These are phyloP conservation scores for Cryptococcus amylolentus DNA, from an alignment of 1,284 basidiomycete genomes.

Conservation along the genomic window DNA sequence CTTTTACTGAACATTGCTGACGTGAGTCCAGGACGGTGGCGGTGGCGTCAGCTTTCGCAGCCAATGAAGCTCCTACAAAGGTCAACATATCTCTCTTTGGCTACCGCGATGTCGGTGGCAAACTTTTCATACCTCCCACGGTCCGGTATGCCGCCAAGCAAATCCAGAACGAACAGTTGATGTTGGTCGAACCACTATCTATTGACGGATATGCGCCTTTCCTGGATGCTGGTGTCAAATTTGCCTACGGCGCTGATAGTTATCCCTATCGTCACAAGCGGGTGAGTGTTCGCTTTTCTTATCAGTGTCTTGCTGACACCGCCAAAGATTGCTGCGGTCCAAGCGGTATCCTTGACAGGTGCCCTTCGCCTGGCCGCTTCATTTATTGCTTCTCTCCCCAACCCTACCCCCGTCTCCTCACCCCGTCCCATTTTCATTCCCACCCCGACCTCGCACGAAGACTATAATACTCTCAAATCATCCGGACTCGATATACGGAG, in stretches of 20 bases:
- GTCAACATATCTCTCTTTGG: conserved; percentile 90
- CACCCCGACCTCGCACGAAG: conserved; percentile 40
- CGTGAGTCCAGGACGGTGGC: conserved; percentile 20
- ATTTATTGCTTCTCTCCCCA: conserved; percentile 72
- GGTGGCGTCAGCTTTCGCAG: conserved; percentile 67
- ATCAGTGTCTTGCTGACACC: not conserved
- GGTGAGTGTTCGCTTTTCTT: conserved; percentile 15
- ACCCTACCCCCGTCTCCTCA: conserved; percentile 16
- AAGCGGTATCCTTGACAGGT: conserved; percentile 93
- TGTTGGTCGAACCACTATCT: conserved; percentile 33
- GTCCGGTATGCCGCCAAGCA: conserved; percentile 68
- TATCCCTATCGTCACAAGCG: conserved; percentile 64
- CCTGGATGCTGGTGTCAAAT: conserved; percentile 35
- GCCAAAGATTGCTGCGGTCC: conserved; percentile 54
- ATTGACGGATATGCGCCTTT: conserved; percentile 45
- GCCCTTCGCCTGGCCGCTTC: conserved; percentile 88
- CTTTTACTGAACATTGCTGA: not conserved
- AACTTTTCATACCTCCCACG: conserved; percentile 88
- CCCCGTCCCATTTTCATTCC: conserved; percentile 29
- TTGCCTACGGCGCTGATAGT: conserved; percentile 56
- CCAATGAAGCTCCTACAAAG: conserved; percentile 74
- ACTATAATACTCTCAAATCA: conserved; percentile 35
- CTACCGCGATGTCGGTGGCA: conserved; percentile 78
- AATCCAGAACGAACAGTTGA: conserved; percentile 27
- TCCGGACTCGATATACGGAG: conserved; percentile 42